These are phyloP conservation scores for Papiliotrema nemorosa DNA, from an alignment of 1,284 basidiomycete species.

Conservation along the genomic window DNA sequence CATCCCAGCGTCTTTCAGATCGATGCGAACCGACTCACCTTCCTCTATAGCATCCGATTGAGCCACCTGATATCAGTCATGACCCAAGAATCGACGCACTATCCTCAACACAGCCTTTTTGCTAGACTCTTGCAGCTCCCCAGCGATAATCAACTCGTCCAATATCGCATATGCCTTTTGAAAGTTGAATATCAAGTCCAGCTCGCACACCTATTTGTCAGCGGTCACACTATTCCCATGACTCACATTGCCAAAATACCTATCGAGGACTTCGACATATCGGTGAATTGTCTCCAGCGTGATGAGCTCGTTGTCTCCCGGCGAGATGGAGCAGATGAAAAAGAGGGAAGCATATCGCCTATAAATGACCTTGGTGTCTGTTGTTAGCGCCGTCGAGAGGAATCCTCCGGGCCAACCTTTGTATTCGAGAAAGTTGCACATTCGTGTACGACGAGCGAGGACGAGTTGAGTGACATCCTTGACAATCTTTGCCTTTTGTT, in stretches of 20 bases:
- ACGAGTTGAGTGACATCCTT: conserved; percentile 99
- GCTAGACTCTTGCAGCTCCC: conserved; percentile 96
- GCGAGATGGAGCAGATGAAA: conserved; percentile 90
- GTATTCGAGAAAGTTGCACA: conserved; percentile 99
- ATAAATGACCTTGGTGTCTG: conserved; percentile 95
- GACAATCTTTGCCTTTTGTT: conserved; percentile 94
- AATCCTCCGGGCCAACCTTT: conserved; percentile 67
- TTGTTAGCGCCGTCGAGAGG: background rate
- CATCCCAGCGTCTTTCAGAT: background rate
- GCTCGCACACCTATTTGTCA: conserved; percentile 77
- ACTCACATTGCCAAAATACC: conserved; percentile 96
- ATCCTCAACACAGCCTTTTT: conserved; percentile 95
- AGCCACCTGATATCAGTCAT: conserved; percentile 52
- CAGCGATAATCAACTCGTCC: conserved; percentile 96
- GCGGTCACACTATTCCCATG: background rate
- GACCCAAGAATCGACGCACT: conserved; percentile 57
- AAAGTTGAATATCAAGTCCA: conserved; percentile 97
- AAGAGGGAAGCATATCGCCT: conserved; percentile 96
- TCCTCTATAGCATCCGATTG: conserved; percentile 54
- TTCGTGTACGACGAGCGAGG: conserved; percentile 87
- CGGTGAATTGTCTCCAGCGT: conserved; percentile 97
- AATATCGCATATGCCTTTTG: conserved; percentile 98
- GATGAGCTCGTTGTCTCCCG: conserved; percentile 84
- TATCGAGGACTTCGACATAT: conserved; percentile 97
- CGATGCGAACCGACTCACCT: conserved; percentile 40